phyloP scores from a whole-genome alignment of 2,329 filamentous ascomycete genomes.

The Aspergillus candidus region DNA sequence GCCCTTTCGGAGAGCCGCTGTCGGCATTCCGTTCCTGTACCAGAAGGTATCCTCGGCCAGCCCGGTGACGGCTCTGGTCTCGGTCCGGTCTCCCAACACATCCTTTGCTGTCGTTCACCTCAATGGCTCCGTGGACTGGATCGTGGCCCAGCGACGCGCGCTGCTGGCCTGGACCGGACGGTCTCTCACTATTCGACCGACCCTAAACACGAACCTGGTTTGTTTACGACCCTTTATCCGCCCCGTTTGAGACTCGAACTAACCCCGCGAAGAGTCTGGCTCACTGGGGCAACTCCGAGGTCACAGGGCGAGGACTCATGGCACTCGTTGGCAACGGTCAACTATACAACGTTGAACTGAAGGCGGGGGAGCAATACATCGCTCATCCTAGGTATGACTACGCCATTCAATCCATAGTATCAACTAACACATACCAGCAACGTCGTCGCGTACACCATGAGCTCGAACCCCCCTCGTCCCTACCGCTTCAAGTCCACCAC shows the following conservation, averaged over 20 bases:
- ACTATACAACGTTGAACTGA: constrained; percentile 77
- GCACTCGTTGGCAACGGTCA: constrained; percentile 82
- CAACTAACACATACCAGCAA: constrained; percentile 49
- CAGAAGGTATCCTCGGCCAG: constrained; percentile 80
- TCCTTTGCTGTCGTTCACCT: constrained; percentile 84
- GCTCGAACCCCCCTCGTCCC: constrained; percentile 65
- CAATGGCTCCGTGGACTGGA: constrained; percentile 93
- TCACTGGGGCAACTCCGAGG: constrained; percentile 84
- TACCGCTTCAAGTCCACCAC: constrained; percentile 79
- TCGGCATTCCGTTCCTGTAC: constrained; percentile 92
- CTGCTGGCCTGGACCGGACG: constrained; percentile 96
- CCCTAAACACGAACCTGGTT: constrained; percentile 66
- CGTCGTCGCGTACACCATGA: constrained; percentile 82
- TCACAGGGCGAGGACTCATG: constrained; percentile 81
- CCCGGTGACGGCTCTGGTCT: constrained; percentile 81
- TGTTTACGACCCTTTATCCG: constrained; percentile 10
- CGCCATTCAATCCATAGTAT: background rate
- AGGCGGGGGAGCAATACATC: constrained; percentile 80
- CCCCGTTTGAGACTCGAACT: constrained; percentile 20
- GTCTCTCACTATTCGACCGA: constrained; percentile 68
- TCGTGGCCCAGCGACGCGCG: constrained; percentile 78
- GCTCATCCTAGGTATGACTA: constrained; percentile 64
- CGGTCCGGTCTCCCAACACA: constrained; percentile 77
- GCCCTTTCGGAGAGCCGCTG: constrained; percentile 69
- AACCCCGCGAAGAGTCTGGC: constrained; percentile 55